Base-by-base conservation (phyloP, 495 filamentous ascomycete species). In the Cenococcum geophilum region DNA sequence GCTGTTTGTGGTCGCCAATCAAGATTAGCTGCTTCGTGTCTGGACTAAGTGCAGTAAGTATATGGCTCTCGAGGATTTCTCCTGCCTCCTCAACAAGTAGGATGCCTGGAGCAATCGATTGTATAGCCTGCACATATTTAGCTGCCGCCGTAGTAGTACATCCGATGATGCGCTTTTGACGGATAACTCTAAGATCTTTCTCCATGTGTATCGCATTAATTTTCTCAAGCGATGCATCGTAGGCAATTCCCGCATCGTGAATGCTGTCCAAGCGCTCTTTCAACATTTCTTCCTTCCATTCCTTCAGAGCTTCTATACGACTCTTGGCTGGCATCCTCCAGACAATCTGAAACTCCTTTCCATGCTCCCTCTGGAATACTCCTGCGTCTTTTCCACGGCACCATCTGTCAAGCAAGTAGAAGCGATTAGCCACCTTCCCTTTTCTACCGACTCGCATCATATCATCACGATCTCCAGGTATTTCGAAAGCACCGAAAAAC, bases 1-100 rank as follows among this genome's bases (percentile, higher is more conserved):
- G 77, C 58, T 93, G 89, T 62, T 85, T 79, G 64, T 92, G 87
- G 61, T 93, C 89, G 2, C 89, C 89, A 42, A 91, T 91, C 12
- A 91, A 71, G 9, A 89, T 76, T 1, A 89, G 65, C 35, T 91
- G 86, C 63, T 89, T 80, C 12, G 84, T 86, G 0, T 78, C 70
- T 0, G 81, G 71, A 0, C 74, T 70, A 23, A 93, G 65, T 0
- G 86, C 81, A 0, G 87, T 85, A 0, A 92, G 70, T 35, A 91
- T 76, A 65, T 92, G 85, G 22, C 77, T 80, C 66, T 93, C 89
- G 1, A 91, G 71, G 27, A 91, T 87, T 64, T 93, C 89, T 6
- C 89, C 88, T 2, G 88, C 88, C 65, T 93, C 89, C 68, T 93
- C 89, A 0, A 90, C 80, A 0, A 92, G 65, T 23, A 89, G 65